These are phyloP conservation scores for Phialophora tarda DNA, from an alignment of 2,329 filamentous ascomycete species.

Conservation along the genomic window DNA sequence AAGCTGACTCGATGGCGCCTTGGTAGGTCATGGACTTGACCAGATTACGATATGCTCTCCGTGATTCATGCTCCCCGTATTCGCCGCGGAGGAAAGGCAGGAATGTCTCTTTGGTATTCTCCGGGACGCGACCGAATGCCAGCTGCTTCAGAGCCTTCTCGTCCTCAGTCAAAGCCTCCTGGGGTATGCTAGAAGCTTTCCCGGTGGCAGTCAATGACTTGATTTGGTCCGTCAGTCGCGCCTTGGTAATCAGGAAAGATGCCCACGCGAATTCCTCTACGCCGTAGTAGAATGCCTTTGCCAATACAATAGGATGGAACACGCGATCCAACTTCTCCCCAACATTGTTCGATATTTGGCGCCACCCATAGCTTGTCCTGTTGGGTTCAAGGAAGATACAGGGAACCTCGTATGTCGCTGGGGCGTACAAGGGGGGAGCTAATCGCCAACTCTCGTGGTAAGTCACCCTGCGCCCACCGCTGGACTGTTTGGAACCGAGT, in stretches of 20 bases:
- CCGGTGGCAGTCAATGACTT: constrained; percentile 5
- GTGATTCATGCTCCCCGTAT: constrained; percentile 27
- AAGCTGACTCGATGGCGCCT: constrained; percentile 29
- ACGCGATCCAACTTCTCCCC: constrained; percentile 35
- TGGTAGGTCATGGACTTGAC: constrained; percentile 35
- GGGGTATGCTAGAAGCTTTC: background rate
- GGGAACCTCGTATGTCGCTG: constrained; percentile 35
- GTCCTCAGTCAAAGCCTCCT: constrained; percentile 18
- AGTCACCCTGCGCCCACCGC: constrained; percentile 5
- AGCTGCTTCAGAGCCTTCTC: constrained; percentile 23
- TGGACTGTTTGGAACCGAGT: background rate
- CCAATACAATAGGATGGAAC: constrained; percentile 33
- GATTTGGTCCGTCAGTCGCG: constrained; percentile 25
- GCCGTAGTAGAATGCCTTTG: constrained; percentile 33
- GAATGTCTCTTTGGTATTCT: constrained; percentile 20
- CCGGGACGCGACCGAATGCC: constrained; percentile 11
- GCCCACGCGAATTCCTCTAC: constrained; percentile 30
- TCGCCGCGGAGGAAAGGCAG: constrained; percentile 34
- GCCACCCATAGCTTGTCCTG: constrained; percentile 30
- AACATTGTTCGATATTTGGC: constrained; percentile 28
- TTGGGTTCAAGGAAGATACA: constrained; percentile 31
- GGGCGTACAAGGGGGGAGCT: constrained; percentile 29
- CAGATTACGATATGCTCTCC: constrained; percentile 25
- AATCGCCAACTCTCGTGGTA: constrained; percentile 27
- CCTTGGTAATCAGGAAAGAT: constrained; percentile 29